Evolutionary conservation across 495 filamentous ascomycete species (phyloP).

Genomic region (Tetracladium setigerum): DNA sequence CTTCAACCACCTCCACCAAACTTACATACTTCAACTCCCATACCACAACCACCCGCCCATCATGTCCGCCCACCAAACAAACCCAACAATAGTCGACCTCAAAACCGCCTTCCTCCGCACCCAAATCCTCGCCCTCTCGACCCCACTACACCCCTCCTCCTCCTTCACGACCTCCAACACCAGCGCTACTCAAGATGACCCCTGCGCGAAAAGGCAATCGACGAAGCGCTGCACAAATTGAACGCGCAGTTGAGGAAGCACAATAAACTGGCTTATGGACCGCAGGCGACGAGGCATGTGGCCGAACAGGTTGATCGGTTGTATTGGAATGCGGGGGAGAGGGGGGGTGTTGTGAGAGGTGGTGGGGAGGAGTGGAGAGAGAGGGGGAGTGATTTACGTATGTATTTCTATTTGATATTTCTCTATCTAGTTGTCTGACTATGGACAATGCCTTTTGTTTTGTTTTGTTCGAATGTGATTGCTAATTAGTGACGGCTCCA

Average conservation of each 20-base stretch:
- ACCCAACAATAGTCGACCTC: slow-evolving; percentile 21
- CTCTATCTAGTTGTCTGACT: not conserved
- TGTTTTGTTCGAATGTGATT: too few relatives aligned
- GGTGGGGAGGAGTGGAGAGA: slow-evolving; percentile 37
- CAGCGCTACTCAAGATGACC: slow-evolving; percentile 38
- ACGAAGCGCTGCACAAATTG: slow-evolving; percentile 43
- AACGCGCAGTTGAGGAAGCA: slow-evolving; percentile 64
- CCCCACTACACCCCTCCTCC: slow-evolving; percentile 9
- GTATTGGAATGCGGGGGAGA: slow-evolving; percentile 51
- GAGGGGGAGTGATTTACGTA: slow-evolving; percentile 34
- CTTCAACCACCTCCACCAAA: too few relatives aligned
- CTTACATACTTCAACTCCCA: not conserved
- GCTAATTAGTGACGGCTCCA: slow-evolving; percentile 8
- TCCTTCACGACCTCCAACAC: slow-evolving; percentile 1
- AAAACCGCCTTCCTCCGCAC: slow-evolving; percentile 18
- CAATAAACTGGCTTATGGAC: slow-evolving; percentile 61
- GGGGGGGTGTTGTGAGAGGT: slow-evolving; percentile 23
- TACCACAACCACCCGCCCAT: not conserved
- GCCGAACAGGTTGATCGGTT: slow-evolving; percentile 74
- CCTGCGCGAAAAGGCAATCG: slow-evolving; percentile 45
- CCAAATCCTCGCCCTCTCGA: slow-evolving; percentile 20
- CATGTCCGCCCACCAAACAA: not conserved
- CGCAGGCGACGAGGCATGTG: slow-evolving; percentile 69
- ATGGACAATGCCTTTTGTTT: too few relatives aligned
- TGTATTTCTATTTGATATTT: slow-evolving; percentile 3